These are phyloP conservation scores for Fusarium sacchari DNA, from an alignment of 2,329 filamentous ascomycete species.

Conservation along the genomic window DNA sequence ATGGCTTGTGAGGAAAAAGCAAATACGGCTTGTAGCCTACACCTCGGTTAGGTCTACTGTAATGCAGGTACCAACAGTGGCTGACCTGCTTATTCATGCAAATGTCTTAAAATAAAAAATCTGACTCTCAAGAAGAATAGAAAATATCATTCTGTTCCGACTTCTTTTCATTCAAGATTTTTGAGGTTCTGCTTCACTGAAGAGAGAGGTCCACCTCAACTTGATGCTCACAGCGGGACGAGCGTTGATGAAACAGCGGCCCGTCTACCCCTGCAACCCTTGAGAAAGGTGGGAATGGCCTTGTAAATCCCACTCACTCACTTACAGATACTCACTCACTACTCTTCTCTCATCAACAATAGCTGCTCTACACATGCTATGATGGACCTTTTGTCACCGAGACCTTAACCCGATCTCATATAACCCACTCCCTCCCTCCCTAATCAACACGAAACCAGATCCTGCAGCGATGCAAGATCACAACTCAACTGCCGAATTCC, in stretches of 20 bases:
- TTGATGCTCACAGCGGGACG: not conserved
- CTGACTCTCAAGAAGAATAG: not conserved
- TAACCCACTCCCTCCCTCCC: not conserved
- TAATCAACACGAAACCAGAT: not conserved
- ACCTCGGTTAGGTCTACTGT: not conserved
- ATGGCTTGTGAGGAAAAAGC: constrained; percentile 31
- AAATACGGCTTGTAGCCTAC: constrained; percentile 9
- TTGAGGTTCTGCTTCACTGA: not conserved
- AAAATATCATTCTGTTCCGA: not conserved
- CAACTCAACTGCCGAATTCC: not conserved
- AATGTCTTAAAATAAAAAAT: not conserved
- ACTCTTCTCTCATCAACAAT: not conserved
- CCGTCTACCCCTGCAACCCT: constrained; percentile 1
- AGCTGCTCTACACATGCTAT: not conserved
- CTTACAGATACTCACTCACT: too few relatives aligned
- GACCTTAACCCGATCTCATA: not conserved
- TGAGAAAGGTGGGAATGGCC: not conserved
- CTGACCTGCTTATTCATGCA: not conserved
- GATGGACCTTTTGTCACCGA: not conserved
- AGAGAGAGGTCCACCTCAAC: not conserved
- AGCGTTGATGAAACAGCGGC: constrained; percentile 25
- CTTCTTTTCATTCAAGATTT: not conserved
- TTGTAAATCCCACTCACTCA: not conserved
- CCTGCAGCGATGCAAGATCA: not conserved
- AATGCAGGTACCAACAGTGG: constrained; percentile 19